Conservation (phyloP, 371 early-diverging fungal genomes). For the Apophysomyces elegans region DNA sequence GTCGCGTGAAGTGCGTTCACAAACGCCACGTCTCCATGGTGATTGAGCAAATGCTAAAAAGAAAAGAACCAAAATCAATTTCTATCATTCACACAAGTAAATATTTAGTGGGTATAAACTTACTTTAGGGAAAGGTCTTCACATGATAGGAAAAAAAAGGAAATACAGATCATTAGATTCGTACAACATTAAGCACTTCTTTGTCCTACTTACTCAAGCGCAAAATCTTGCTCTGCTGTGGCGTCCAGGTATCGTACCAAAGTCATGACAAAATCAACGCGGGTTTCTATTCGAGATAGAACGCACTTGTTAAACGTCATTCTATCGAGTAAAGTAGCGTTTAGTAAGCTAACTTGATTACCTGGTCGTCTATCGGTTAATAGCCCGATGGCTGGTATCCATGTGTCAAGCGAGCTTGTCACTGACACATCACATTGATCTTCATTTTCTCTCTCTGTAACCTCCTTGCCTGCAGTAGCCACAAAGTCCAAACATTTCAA, state of each 20-base stretch:
- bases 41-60: slow-evolving; percentile 28
- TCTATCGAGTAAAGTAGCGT: too few species aligned
- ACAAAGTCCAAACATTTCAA: slow-evolving; percentile 54
- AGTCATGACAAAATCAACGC: slow-evolving; percentile 37
- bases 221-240: slow-evolving; percentile 35
- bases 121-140: slow-evolving; percentile 36
- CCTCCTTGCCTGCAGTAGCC: slow-evolving; percentile 23
- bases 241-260: slow-evolving; percentile 41
- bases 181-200: background rate
- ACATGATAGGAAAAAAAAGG: slow-evolving; percentile 1
- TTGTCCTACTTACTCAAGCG: slow-evolving; percentile 12
- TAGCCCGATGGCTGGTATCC: slow-evolving; percentile 46
- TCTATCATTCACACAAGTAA: slow-evolving; percentile 5
- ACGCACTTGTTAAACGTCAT: too few species aligned
- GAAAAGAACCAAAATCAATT: slow-evolving; percentile 17
- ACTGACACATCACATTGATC: slow-evolving; percentile 3
- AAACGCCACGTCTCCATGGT: slow-evolving; percentile 54
- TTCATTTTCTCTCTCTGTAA: slow-evolving; percentile 11
- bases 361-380: slow-evolving; percentile 32
- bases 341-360: slow-evolving; percentile 8
- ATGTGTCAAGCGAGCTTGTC: slow-evolving; percentile 34
- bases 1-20: slow-evolving; percentile 57
- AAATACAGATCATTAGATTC: slow-evolving; percentile 1
- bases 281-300: slow-evolving; percentile 16
- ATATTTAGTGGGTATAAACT: background rate